Percentiles rank a stretch among this genome's conserved stretches.
phyloP scores from a whole-genome alignment of 768 basidiomycete genomes.

The Lactifluus pinguis region DNA sequence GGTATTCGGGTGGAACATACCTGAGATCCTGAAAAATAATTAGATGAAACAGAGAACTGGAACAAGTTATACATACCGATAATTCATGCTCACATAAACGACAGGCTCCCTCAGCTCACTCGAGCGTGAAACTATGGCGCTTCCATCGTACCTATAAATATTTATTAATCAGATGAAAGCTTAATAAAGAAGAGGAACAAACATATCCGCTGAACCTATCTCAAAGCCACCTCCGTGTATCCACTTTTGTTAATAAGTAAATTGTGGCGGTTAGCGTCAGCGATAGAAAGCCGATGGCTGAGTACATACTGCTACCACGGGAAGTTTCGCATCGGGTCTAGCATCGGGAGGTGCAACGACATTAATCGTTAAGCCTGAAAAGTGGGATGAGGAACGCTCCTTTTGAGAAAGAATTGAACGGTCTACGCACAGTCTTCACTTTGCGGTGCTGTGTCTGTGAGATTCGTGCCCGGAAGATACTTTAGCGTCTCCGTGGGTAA shows the following conservation, averaged over 20 bases:
- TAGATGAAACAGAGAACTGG: not conserved
- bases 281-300: not conserved
- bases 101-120: too few relatives aligned
- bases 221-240: conserved; percentile 18
- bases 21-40: not conserved
- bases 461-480: not conserved
- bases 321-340: too few relatives aligned
- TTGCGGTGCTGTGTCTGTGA: not conserved
- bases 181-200: not conserved
- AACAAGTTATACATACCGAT: too few relatives aligned
- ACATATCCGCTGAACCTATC: not conserved
- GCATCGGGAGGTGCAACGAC: conserved; percentile 16
- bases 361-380: conserved; percentile 21
- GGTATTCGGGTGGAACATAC: not conserved
- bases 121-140: not conserved
- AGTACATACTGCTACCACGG: conserved; percentile 9
- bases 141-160: not conserved
- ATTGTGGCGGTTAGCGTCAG: not conserved
- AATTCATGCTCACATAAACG: too few relatives aligned
- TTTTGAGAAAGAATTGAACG: not conserved
- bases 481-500: not conserved
- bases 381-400: not conserved
- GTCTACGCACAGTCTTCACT: conserved; percentile 19
- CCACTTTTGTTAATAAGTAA: conserved; percentile 12
- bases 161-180: not conserved